Conservation (phyloP, 2,329 filamentous ascomycete species). For the Neopestalotiopsis clavispora region DNA sequence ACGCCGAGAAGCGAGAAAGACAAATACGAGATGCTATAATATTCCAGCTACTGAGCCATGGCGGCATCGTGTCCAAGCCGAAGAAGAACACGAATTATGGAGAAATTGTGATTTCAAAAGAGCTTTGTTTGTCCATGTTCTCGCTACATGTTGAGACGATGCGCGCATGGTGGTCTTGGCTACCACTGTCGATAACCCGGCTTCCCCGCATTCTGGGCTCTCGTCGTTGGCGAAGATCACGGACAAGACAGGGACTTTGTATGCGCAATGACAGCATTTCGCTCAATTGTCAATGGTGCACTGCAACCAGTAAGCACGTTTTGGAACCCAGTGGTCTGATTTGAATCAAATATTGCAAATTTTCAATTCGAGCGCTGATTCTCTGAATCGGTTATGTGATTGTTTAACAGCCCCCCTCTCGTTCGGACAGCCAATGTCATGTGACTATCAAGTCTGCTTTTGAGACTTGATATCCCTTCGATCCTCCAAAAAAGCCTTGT, state of each 20-base stretch:
- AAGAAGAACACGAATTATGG: no score
- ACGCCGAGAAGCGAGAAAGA: background rate
- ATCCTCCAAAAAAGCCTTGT: no score
- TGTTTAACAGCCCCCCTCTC: no score
- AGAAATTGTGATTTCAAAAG: background rate
- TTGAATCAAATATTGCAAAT: no score
- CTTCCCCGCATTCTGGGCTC: background rate
- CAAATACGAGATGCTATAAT: no score
- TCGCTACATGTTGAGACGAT: background rate
- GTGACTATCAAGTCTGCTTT: background rate
- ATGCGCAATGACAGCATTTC: constrained; percentile 3
- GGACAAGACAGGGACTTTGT: background rate
- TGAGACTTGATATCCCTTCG: background rate
- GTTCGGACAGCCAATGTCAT: no score
- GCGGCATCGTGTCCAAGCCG: background rate
- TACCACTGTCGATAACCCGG: background rate
- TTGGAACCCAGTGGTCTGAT: no score
- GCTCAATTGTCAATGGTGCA: no score
- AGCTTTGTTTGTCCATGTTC: background rate
- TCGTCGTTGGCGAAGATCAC: background rate
- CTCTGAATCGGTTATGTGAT: no score
- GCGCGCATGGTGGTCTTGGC: background rate
- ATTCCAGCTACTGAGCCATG: background rate
- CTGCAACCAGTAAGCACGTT: no score
- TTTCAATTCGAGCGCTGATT: no score